A percentile compares a stretch with the other conserved stretches of the same genome.
Conservation (phyloP, 1,139 yeast genomes). For the Yamadazyma dushanensis region DNA sequence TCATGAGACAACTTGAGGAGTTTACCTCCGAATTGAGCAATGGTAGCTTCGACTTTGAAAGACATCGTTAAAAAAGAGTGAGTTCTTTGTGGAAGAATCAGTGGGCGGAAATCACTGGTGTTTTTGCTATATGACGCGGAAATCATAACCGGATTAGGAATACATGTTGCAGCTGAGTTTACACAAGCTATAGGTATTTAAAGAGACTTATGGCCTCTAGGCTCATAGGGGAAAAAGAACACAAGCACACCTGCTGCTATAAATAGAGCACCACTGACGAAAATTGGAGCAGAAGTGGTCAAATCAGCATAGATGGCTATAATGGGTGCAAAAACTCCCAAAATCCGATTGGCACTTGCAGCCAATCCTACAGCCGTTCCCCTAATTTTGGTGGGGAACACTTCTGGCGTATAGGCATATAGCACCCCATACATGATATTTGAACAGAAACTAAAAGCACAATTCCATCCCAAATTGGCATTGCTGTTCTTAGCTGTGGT, state of each 20-base stretch:
- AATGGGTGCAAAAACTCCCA: constrained; percentile 47
- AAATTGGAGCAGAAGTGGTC: constrained; percentile 44
- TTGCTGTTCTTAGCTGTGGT: constrained; percentile 43
- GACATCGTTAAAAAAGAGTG: constrained; percentile 47
- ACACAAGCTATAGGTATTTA: constrained; percentile 1
- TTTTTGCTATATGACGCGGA: constrained; percentile 5
- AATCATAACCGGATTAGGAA: constrained; percentile 4
- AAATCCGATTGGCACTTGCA: constrained; percentile 39
- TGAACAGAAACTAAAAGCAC: constrained; percentile 41
- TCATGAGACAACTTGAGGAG: constrained; percentile 74
- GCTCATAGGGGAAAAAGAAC: constrained; percentile 42
- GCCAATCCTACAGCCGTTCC: constrained; percentile 48
- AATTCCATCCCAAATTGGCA: constrained; percentile 45
- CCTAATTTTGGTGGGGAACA: constrained; percentile 39
- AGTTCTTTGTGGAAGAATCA: too few species aligned
- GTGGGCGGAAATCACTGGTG: too few species aligned
- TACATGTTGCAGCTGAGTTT: too few species aligned
- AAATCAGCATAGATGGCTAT: constrained; percentile 46
- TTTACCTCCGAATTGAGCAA: constrained; percentile 73
- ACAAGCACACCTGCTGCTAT: constrained; percentile 35
- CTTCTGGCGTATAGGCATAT: constrained; percentile 48
- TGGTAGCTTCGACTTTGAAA: constrained; percentile 56
- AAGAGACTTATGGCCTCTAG: constrained; percentile 23
- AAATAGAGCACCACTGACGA: constrained; percentile 44
- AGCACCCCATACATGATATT: constrained; percentile 47